Evolutionary conservation across 2,329 filamentous ascomycete species (phyloP).

Genomic region (Polychaeton citri): DNA sequence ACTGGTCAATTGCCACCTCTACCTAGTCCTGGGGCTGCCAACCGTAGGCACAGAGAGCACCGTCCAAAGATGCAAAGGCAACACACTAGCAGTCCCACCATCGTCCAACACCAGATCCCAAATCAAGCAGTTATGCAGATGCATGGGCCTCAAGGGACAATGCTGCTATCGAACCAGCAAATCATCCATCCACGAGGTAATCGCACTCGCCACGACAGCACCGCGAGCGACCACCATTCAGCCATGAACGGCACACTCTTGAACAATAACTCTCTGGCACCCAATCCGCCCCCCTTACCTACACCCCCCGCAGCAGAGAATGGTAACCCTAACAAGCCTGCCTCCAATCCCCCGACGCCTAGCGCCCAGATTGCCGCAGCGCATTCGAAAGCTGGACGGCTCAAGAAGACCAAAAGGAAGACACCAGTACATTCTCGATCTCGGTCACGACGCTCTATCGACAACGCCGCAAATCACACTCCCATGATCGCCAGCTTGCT

Average conservation of each 20-base stretch:
- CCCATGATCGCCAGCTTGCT: slow-evolving; percentile 34
- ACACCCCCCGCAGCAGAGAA: neutral
- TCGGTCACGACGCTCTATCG: neutral
- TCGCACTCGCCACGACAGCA: slow-evolving; percentile 26
- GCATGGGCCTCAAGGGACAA: slow-evolving; percentile 9
- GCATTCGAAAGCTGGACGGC: slow-evolving; percentile 1
- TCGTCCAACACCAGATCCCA: slow-evolving; percentile 34
- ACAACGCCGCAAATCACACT: slow-evolving; percentile 1
- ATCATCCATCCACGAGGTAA: slow-evolving; percentile 13
- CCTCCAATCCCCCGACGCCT: slow-evolving; percentile 20
- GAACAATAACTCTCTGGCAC: slow-evolving; percentile 1
- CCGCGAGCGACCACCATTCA: slow-evolving; percentile 28
- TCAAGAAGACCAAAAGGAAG: slow-evolving; percentile 12
- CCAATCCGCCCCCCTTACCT: slow-evolving; percentile 2
- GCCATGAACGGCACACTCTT: neutral
- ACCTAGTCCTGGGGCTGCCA: slow-evolving; percentile 68
- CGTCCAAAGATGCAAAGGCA: slow-evolving; percentile 53
- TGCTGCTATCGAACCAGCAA: slow-evolving; percentile 27
- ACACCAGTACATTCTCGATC: slow-evolving; percentile 9
- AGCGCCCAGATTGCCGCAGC: slow-evolving; percentile 14
- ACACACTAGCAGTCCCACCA: slow-evolving; percentile 70
- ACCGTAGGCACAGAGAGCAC: slow-evolving; percentile 3
- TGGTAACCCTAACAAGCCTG: slow-evolving; percentile 9
- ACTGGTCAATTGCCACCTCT: slow-evolving; percentile 69
- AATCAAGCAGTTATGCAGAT: neutral